Base-by-base conservation (phyloP, 1,284 basidiomycete genomes). In the Puccinia brachypodii region DNA sequence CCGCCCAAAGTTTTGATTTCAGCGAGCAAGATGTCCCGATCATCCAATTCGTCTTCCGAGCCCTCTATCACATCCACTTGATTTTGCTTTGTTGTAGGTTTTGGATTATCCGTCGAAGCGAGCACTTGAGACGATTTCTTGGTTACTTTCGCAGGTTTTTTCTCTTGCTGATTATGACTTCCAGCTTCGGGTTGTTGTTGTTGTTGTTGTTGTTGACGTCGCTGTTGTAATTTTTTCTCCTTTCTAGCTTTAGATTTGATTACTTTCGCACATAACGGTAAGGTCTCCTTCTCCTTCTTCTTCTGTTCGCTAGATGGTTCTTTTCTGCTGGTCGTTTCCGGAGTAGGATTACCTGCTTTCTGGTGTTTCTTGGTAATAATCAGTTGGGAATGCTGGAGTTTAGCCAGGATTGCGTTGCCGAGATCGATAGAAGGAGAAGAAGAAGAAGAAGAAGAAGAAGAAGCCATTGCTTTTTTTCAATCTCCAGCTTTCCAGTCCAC, bases 1-100 rank as follows among this genome's bases (percentile, higher is more conserved):
- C 69, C 69, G 25, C 69, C 69, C 14, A 72, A 36, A 33, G 31
- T 50, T 25, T 36, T 72, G 50, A 72, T 72, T 44, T 72, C 69
- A 13, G 25, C 11, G 28, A 72, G 69, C 16, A 72, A 72, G 19
- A 72, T 33, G 8, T 53, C 31, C 8, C 42, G 28, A 53, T 72
- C 42, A 19, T 50, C 22, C 19, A 19, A 19, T 4, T 53, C 33
- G 44, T 53, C 44, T 6, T 25, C 53, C 38, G 40, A 68, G 7
- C 44, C 38, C 28, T 42, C 31, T 68, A 38, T 11, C 19, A 25
- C 64, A 2, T 68, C 40, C 2, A 25, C 64, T 68, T 3, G 1
- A 13, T 42, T 40, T 68, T 33, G 40, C 16, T 44, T 68, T 9
- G 64, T 42, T 42, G n/a, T 28, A 1, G 58, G 1, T 31, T 1